Conservation (phyloP, 768 basidiomycete species). For the Mycena venus region DNA sequence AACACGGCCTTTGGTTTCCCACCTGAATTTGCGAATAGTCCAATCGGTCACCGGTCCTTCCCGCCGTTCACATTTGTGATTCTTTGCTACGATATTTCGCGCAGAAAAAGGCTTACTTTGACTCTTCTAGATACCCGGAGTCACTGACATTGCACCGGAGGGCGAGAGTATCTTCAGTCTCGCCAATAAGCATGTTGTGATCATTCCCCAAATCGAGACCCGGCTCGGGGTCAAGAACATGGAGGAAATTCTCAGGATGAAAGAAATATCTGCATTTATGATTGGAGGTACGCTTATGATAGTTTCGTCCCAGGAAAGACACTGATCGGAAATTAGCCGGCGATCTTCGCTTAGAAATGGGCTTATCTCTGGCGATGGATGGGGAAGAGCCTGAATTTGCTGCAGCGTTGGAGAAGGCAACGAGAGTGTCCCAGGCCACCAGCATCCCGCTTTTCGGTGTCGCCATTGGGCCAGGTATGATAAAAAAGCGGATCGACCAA, state of each 20-base stretch:
- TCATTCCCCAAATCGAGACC: constrained; percentile 42
- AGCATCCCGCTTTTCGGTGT: constrained; percentile 11
- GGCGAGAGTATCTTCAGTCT: constrained; percentile 20
- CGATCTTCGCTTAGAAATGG: constrained; percentile 28
- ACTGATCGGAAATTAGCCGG: neutral
- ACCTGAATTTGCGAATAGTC: neutral
- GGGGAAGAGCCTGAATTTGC: constrained; percentile 30
- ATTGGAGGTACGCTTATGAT: constrained; percentile 17
- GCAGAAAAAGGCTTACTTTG: neutral
- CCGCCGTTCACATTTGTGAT: constrained; percentile 27
- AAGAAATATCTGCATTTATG: constrained; percentile 28
- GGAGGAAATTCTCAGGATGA: constrained; percentile 57
- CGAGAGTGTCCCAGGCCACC: neutral
- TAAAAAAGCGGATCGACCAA: constrained; percentile 20
- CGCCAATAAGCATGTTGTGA: constrained; percentile 27
- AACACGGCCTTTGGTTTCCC: neutral
- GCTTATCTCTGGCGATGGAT: neutral
- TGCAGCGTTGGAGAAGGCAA: constrained; percentile 9
- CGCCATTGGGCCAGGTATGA: constrained; percentile 6
- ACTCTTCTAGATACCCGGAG: constrained; percentile 16
- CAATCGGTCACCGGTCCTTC: constrained; percentile 24
- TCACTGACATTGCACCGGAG: constrained; percentile 14
- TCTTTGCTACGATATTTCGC: neutral
- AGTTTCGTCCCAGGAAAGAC: neutral
- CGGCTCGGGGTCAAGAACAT: constrained; percentile 76